Conservation (phyloP, 2,329 filamentous ascomycete genomes). For the Fusarium secorum region DNA sequence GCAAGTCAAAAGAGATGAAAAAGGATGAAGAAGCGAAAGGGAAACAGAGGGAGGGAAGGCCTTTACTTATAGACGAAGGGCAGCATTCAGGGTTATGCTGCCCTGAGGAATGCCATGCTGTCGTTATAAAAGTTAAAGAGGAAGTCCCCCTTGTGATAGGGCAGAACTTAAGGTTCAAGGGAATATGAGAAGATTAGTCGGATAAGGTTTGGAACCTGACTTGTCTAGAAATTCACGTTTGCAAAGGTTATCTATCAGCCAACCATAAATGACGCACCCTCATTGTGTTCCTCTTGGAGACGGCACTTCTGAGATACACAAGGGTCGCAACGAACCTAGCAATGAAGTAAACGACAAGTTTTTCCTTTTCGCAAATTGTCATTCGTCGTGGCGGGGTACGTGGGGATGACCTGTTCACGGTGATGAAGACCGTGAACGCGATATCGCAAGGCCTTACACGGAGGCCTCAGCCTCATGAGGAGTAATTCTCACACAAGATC, state of each 20-base stretch:
- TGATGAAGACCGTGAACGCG: background rate
- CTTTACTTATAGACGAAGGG: background rate
- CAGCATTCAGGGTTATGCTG: background rate
- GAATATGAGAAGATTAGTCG: background rate
- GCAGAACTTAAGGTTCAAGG: background rate
- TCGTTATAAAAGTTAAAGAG: fast-evolving
- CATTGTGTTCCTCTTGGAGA: fast-evolving
- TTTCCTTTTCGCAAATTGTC: background rate
- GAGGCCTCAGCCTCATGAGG: background rate
- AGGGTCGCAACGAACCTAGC: background rate
- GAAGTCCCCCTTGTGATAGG: background rate
- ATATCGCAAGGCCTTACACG: background rate
- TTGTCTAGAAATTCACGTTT: background rate
- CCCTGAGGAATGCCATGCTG: fast-evolving
- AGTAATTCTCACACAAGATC: background rate
- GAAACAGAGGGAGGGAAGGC: background rate
- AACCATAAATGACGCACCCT: background rate
- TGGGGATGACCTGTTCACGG: background rate
- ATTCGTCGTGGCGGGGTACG: background rate
- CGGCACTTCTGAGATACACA: background rate
- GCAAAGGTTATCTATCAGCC: background rate
- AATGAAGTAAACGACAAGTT: fast-evolving
- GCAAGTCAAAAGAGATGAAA: background rate
- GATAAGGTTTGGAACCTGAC: background rate
- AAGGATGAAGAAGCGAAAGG: background rate